Evolutionary conservation across 306 rosid species (phyloP).

Genomic region (Ziziphus jujuba): DNA sequence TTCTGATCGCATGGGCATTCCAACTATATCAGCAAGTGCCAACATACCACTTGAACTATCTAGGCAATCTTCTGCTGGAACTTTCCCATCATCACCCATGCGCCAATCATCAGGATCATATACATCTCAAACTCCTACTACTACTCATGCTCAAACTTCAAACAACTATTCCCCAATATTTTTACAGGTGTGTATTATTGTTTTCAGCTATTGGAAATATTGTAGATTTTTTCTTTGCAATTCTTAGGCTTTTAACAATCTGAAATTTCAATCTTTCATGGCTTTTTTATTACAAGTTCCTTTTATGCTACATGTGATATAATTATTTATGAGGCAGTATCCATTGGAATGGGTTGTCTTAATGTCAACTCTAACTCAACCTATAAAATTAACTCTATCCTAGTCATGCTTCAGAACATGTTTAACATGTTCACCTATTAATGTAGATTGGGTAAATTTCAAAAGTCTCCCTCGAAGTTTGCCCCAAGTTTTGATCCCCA

Average conservation of each 20-base stretch:
- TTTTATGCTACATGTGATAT: not conserved
- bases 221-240: not conserved
- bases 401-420: too few species aligned
- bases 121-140: slow-evolving; percentile 51
- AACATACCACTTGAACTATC: slow-evolving; percentile 65
- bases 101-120: slow-evolving; percentile 73
- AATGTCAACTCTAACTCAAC: too few species aligned
- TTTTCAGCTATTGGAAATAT: slow-evolving; percentile 11
- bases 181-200: slow-evolving; percentile 70
- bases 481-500: too few species aligned
- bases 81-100: slow-evolving; percentile 58
- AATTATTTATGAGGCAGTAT: not conserved
- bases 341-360: too few species aligned
- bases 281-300: too few species aligned
- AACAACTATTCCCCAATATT: slow-evolving; percentile 87
- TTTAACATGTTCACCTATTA: too few species aligned
- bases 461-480: too few species aligned
- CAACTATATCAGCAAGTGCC: slow-evolving; percentile 55
- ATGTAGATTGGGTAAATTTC: too few species aligned
- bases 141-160: slow-evolving; percentile 68
- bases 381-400: too few species aligned
- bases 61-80: slow-evolving; percentile 73
- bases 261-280: not conserved
- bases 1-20: slow-evolving; percentile 79
- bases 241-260: not conserved